A percentile compares a stretch with the other conserved stretches of the same genome.
These are phyloP conservation scores for Phlebiopsis gigantea DNA, from an alignment of 768 basidiomycete genomes.

Conservation along the genomic window DNA sequence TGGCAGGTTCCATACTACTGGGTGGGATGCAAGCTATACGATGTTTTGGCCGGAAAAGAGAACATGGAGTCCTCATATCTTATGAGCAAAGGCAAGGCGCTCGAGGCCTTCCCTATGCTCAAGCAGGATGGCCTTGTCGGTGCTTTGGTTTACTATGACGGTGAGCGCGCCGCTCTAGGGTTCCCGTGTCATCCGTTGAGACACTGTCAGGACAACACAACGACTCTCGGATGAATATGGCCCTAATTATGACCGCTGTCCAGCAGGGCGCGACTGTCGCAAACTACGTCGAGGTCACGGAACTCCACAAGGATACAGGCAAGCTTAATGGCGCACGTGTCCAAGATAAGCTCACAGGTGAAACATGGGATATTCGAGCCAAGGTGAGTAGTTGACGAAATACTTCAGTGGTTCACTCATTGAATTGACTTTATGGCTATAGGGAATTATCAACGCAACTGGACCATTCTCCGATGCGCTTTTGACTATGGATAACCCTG, in stretches of 20 bases:
- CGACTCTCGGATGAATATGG: conserved; percentile 97
- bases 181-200: conserved; percentile 20
- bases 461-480: conserved; percentile 90
- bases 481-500: conserved; percentile 71
- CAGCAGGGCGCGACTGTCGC: conserved; percentile 82
- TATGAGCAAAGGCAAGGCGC: conserved; percentile 89
- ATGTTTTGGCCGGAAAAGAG: conserved; percentile 89
- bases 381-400: conserved; percentile 48
- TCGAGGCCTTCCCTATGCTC: conserved; percentile 96
- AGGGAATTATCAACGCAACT: conserved; percentile 95
- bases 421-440: background rate
- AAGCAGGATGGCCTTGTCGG: conserved; percentile 90
- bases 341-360: conserved; percentile 77
- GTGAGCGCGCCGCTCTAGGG: conserved; percentile 38
- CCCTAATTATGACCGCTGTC: conserved; percentile 90
- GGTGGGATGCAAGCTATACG: conserved; percentile 94
- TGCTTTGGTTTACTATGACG: conserved; percentile 96
- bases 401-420: background rate
- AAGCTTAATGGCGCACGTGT: conserved; percentile 72
- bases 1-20: conserved; percentile 98
- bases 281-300: conserved; percentile 86
- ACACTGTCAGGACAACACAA: conserved; percentile 84
- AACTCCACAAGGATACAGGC: conserved; percentile 64
- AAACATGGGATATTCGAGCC: conserved; percentile 76
- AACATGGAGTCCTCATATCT: conserved; percentile 96